These are phyloP conservation scores for Penicillium daleae DNA, from an alignment of 495 filamentous ascomycete species.

Conservation along the genomic window DNA sequence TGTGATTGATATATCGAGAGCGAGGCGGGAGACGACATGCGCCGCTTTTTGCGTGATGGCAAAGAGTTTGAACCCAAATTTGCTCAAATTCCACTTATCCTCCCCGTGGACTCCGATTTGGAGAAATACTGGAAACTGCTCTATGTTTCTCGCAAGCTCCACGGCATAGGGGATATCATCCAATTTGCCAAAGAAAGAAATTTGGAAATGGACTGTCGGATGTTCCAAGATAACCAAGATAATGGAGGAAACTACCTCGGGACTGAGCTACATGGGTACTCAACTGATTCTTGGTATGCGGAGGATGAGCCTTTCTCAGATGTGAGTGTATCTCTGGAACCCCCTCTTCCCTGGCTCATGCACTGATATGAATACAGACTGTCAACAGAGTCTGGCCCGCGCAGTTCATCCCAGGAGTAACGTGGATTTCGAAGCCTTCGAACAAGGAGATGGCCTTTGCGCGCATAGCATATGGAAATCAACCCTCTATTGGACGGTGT, in stretches of 20 bases:
- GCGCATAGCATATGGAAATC: conserved; percentile 30
- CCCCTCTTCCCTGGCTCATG: background rate
- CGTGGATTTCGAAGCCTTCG: conserved; percentile 24
- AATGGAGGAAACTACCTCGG: background rate
- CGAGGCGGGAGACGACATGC: background rate
- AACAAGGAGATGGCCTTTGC: conserved; percentile 28
- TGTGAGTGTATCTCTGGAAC: background rate
- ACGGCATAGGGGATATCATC: background rate
- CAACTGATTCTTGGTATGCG: background rate
- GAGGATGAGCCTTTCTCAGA: background rate
- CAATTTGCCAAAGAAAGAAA: background rate
- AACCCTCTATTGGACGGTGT: conserved; percentile 15
- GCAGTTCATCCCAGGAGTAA: conserved; percentile 16
- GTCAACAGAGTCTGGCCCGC: background rate
- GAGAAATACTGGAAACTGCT: background rate
- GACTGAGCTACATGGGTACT: background rate
- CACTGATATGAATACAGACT: conserved; percentile 25
- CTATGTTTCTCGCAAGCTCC: background rate
- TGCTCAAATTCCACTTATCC: background rate
- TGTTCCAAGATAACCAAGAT: background rate
- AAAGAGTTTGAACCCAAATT: background rate
- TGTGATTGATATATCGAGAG: background rate
- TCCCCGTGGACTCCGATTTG: background rate
- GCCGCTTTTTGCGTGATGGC: background rate
- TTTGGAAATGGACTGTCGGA: background rate